These are phyloP conservation scores for Neonothopanus nambi DNA, from an alignment of 1,284 basidiomycete genomes.

Conservation along the genomic window DNA sequence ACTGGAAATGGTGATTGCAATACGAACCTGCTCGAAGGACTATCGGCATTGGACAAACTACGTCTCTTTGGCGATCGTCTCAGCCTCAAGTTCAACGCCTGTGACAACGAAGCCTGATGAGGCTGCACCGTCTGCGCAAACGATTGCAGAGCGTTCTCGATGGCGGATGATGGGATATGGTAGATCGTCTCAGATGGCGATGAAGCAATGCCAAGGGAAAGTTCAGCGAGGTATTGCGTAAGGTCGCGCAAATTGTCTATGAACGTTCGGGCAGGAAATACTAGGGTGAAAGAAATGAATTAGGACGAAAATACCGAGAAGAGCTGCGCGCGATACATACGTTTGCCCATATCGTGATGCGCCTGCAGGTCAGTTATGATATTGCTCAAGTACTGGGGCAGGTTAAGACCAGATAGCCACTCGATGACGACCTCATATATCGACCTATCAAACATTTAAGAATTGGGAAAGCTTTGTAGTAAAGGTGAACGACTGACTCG, in stretches of 20 bases:
- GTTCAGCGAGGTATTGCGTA: conserved; percentile 36
- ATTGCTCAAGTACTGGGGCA: conserved; percentile 23
- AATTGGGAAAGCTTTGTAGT: too few species aligned
- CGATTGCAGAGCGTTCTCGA: conserved; percentile 29
- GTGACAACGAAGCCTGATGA: conserved; percentile 36
- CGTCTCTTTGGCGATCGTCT: conserved; percentile 45
- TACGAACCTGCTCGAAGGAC: conserved; percentile 32
- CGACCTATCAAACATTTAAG: conserved; percentile 14
- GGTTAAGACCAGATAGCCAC: conserved; percentile 39
- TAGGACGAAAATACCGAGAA: too few species aligned
- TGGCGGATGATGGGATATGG: conserved; percentile 32
- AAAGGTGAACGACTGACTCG: conserved; percentile 24
- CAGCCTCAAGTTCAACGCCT: conserved; percentile 35
- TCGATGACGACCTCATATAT: conserved; percentile 39
- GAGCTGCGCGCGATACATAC: too few species aligned
- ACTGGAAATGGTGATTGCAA: background rate
- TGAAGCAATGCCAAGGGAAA: conserved; percentile 23
- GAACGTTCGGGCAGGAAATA: conserved; percentile 54
- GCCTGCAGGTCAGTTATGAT: conserved; percentile 50
- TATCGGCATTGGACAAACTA: conserved; percentile 31
- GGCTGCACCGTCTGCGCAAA: conserved; percentile 23
- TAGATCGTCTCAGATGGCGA: conserved; percentile 12
- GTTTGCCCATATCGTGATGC: conserved; percentile 48
- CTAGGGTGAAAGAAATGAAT: conserved; percentile 18
- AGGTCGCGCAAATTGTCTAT: conserved; percentile 49